A percentile compares a stretch with the other conserved stretches of the same genome.
These are phyloP conservation scores for Hirschfeldia incana DNA, from an alignment of 345 rosid species.

Conservation along the genomic window DNA sequence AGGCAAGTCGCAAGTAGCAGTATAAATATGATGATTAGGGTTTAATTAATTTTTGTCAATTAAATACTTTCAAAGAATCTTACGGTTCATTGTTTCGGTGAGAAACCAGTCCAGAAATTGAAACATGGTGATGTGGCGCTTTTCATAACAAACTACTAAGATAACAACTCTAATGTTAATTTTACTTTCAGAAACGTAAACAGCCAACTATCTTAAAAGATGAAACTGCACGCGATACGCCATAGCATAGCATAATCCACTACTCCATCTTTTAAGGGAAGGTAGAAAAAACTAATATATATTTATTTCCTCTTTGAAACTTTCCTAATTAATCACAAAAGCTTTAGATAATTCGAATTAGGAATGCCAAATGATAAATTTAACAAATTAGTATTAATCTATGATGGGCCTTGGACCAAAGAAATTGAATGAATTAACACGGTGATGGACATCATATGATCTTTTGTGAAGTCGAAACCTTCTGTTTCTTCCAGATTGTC, in stretches of 20 bases:
- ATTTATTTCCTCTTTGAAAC: not conserved
- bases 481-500: not conserved
- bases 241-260: not conserved
- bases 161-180: not conserved
- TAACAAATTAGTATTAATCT: not conserved
- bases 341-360: not conserved
- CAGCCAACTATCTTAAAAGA: not conserved
- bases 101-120: not conserved
- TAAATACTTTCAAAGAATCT: not conserved
- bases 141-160: not conserved
- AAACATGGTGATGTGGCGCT: not conserved
- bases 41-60: not conserved
- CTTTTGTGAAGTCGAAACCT: slow-evolving; percentile 1
- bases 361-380: not conserved
- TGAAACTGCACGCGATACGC: not conserved
- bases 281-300: not conserved
- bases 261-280: not conserved
- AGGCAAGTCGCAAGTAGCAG: not conserved
- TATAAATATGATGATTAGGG: not conserved
- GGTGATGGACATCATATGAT: slow-evolving; percentile 17
- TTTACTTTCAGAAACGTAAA: not conserved
- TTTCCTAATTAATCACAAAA: not conserved
- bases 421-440: not conserved
- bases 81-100: not conserved
- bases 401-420: not conserved